Evolutionary conservation across 805 yeast species (phyloP), one percentile per base, ranked within the genome.

Genomic region (Danielia reshetovae): DNA sequence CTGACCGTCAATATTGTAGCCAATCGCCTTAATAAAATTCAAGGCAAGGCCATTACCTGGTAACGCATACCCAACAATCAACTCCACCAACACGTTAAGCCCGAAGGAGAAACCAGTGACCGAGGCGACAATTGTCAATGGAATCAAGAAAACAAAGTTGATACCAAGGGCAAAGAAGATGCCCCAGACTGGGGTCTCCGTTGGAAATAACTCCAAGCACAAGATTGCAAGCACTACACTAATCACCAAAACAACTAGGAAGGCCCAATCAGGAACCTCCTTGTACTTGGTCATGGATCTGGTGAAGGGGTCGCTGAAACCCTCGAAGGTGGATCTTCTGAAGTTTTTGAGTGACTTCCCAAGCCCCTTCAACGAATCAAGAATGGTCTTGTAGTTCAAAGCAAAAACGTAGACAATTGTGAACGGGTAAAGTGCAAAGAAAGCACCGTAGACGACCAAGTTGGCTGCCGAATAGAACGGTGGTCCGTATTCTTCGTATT

Each of bases 1-100:
- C 48, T 77, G 82, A 31, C 70, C 70, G 57, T 72, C 73, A 24
- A 77, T 67, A 43, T 72, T 72, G 52, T 68, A 75, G 18, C 83
- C 81, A 45, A 69, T 71, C 7, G 79, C 72, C 55, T 78, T 79
- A 61, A 77, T 68, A 45, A 75, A 68, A 69, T 48, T 54, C 46
- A 59, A 46, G 11, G 67, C 66, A 33, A 51, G 39, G 23, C 60
- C 59, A 35, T 61, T 62, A 31, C 67, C 67, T 16, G 65, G 67
- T 27, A 60, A 34, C 2, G 65, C 65, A 40, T 59, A 59, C 18
- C 68, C 68, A 29, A 60, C 45, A 39, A 62, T 56, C 40, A 62
- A 54, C 42, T 60, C 64, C 10, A 60, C 60, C 48, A 62, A 54
- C 5, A 61, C 66, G 32, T 61, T 62, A 35, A 61, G 57, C 14